These are phyloP conservation scores for Ascomycota sp. DNA, from an alignment of 2,329 filamentous ascomycete species.

Conservation along the genomic window DNA sequence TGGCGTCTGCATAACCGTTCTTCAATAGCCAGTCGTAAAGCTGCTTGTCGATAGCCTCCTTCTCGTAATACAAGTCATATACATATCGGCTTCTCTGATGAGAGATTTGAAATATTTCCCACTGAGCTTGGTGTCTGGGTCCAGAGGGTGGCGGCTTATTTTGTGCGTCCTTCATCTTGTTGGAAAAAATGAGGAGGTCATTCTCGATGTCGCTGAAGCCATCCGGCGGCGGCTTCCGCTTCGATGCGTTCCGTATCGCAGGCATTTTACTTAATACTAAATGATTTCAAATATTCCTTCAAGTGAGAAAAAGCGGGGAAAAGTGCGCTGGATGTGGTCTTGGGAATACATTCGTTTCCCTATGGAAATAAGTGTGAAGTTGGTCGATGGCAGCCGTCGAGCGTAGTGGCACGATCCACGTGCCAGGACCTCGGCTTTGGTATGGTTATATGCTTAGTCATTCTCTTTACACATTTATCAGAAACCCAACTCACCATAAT, in stretches of 20 bases:
- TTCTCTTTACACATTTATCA: too few species aligned
- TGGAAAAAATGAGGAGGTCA: constrained; percentile 64
- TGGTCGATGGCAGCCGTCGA: too few species aligned
- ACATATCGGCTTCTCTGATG: constrained; percentile 86
- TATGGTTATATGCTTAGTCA: too few species aligned
- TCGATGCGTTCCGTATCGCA: constrained; percentile 52
- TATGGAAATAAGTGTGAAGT: too few species aligned
- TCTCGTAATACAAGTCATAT: constrained; percentile 95
- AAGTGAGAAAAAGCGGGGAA: too few species aligned
- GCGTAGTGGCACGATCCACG: too few species aligned
- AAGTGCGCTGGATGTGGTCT: too few species aligned
- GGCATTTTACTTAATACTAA: constrained; percentile 34
- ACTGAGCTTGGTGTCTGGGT: constrained; percentile 72
- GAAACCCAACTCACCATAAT: background rate
- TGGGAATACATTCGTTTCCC: too few species aligned
- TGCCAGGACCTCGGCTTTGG: too few species aligned
- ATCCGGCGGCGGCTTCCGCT: constrained; percentile 64
- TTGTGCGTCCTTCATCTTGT: constrained; percentile 91
- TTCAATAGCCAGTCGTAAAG: constrained; percentile 94
- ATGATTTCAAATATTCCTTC: background rate
- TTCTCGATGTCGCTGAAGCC: constrained; percentile 80
- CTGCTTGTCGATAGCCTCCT: constrained; percentile 80
- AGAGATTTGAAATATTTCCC: constrained; percentile 94
- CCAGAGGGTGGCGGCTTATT: constrained; percentile 68
- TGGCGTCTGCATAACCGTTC: constrained; percentile 86